Percentiles rank a stretch among this genome's conserved stretches.
phyloP scores from a whole-genome alignment of 768 basidiomycete genomes.

The Auricularia cornea region DNA sequence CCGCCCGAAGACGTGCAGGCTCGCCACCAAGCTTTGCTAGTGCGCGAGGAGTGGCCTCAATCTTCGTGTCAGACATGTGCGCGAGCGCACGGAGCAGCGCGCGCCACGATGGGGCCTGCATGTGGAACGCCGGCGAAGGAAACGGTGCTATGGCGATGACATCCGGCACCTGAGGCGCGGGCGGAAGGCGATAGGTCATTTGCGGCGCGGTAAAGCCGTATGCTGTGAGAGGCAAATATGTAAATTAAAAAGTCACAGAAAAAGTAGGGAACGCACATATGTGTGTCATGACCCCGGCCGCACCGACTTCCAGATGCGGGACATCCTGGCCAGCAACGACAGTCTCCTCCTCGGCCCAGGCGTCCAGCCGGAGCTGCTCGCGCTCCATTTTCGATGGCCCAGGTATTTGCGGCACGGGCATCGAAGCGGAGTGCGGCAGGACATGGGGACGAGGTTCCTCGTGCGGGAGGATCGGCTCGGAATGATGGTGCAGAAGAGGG shows the following conservation, averaged over 20 bases:
- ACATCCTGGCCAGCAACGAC: neutral
- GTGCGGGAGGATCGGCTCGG: neutral
- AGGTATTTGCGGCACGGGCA: neutral
- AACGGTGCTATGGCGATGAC: constrained; percentile 69
- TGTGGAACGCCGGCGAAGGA: constrained; percentile 55
- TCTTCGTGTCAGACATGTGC: constrained; percentile 54
- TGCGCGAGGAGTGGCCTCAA: constrained; percentile 46
- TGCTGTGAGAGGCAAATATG: constrained; percentile 33
- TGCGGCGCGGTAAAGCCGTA: constrained; percentile 57
- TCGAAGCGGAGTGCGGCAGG: neutral
- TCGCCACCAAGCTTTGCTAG: neutral
- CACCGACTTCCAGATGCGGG: constrained; percentile 13
- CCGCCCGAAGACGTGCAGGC: constrained; percentile 47
- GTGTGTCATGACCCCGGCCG: constrained; percentile 49
- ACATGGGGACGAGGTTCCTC: neutral
- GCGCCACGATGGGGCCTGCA: constrained; percentile 62
- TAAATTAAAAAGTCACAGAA: neutral
- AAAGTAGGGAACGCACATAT: constrained; percentile 44
- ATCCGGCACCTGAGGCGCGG: constrained; percentile 56
- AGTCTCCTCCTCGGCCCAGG: neutral
- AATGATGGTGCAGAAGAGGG: neutral
- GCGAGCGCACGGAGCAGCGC: constrained; percentile 70
- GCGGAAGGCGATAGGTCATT: constrained; percentile 37
- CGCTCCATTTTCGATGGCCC: neutral
- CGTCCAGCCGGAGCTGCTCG: neutral